Percentiles rank a stretch among this genome's conserved stretches.
These are phyloP conservation scores for Fusarium longipes DNA, from an alignment of 2,329 filamentous ascomycete genomes.

Conservation along the genomic window DNA sequence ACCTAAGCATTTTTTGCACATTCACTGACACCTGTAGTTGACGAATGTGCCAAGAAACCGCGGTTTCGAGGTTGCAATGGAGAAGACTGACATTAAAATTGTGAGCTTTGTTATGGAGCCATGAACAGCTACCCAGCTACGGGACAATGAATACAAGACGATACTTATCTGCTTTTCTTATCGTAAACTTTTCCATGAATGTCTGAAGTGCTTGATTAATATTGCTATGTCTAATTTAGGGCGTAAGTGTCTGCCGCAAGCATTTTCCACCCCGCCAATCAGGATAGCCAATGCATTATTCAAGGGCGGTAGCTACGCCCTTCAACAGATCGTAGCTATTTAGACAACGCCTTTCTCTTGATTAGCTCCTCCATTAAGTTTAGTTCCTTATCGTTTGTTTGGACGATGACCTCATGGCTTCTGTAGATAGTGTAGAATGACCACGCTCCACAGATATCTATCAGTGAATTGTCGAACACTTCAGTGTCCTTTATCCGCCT, in stretches of 20 bases:
- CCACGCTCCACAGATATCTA: neutral
- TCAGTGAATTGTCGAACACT: neutral
- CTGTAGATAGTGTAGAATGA: too few relatives aligned
- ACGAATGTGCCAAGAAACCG: neutral
- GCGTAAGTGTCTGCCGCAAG: too few relatives aligned
- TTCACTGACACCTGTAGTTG: neutral
- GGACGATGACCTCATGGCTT: neutral
- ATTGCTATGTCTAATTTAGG: too few relatives aligned
- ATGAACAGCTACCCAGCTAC: neutral
- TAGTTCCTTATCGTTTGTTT: neutral
- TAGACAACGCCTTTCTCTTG: neutral
- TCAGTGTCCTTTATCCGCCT: neutral
- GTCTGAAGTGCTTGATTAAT: too few relatives aligned
- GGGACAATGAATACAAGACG: neutral
- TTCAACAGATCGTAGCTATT: neutral
- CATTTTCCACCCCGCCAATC: too few relatives aligned
- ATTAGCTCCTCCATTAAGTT: neutral
- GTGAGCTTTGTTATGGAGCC: neutral
- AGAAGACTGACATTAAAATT: too few relatives aligned
- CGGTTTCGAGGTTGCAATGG: neutral
- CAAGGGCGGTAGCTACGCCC: too few relatives aligned
- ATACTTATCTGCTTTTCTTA: too few relatives aligned
- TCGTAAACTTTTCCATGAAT: too few relatives aligned
- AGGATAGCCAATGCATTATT: neutral
- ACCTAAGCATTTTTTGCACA: accelerated